These are phyloP conservation scores for Phlyctochytrium bullatum DNA, from an alignment of 192 early-diverging fungal genomes.

Conservation along the genomic window DNA sequence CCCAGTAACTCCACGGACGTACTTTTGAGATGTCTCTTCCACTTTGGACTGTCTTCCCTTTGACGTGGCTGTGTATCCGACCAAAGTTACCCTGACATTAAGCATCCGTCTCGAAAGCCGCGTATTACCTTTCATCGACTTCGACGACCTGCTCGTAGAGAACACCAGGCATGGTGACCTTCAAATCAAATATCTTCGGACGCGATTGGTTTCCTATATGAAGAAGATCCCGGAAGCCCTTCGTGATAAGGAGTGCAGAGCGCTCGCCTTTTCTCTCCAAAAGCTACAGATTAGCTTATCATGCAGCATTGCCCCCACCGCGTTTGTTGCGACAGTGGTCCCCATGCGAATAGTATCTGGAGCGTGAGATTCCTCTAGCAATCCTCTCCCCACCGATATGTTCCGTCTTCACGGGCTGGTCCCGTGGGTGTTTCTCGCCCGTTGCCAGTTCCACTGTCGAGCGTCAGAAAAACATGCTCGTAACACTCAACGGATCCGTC, in stretches of 20 bases:
- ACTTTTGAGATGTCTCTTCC: conserved; percentile 40
- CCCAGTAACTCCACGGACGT: conserved; percentile 75
- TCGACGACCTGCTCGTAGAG: conserved; percentile 72
- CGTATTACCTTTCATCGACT: conserved; percentile 75
- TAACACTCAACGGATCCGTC: conserved; percentile 55
- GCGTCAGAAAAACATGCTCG: not conserved
- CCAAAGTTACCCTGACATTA: conserved; percentile 66
- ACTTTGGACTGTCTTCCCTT: conserved; percentile 30
- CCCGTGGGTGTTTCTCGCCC: conserved; percentile 64
- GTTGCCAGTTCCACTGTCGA: conserved; percentile 65
- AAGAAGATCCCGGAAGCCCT: conserved; percentile 84
- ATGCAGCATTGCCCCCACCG: conserved; percentile 27
- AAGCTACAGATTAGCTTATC: conserved; percentile 7
- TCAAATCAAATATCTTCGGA: conserved; percentile 91
- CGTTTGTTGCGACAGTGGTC: conserved; percentile 97
- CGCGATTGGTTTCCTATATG: conserved; percentile 88
- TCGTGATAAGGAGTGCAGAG: conserved; percentile 84
- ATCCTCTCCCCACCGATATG: conserved; percentile 49
- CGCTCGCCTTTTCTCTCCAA: conserved; percentile 77
- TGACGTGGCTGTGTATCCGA: conserved; percentile 66
- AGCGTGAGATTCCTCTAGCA: not conserved
- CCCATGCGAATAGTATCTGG: conserved; percentile 86
- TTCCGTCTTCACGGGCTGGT: conserved; percentile 68
- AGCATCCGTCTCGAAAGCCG: not conserved
- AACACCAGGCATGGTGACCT: conserved; percentile 81